Percentiles rank a stretch among this genome's conserved stretches.
phyloP scores from a whole-genome alignment of 495 filamentous ascomycete genomes.

The Penicillium riverlandense region DNA sequence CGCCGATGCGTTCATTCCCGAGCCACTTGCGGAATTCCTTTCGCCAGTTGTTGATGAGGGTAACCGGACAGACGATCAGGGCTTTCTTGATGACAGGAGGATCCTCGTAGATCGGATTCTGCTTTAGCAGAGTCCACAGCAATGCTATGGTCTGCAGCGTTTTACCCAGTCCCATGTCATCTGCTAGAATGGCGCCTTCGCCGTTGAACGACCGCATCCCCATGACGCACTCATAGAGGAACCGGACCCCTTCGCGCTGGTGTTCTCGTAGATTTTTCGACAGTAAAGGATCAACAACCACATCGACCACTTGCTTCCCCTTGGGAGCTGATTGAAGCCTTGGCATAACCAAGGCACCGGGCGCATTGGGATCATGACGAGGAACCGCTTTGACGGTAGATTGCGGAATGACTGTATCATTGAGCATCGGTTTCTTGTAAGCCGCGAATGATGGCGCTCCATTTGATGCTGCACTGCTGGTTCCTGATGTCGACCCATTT shows the following conservation, averaged over 20 bases:
- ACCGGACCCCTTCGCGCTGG: constrained; percentile 70
- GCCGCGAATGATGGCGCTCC: constrained; percentile 16
- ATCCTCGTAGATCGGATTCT: constrained; percentile 62
- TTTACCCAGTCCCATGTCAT: constrained; percentile 81
- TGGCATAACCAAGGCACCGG: constrained; percentile 64
- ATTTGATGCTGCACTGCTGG: constrained; percentile 16
- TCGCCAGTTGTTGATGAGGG: constrained; percentile 73
- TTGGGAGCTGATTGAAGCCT: constrained; percentile 47
- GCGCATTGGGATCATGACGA: constrained; percentile 57
- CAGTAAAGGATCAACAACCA: constrained; percentile 73
- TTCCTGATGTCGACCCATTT: constrained; percentile 3
- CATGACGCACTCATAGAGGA: constrained; percentile 83
- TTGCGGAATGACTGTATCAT: constrained; percentile 43
- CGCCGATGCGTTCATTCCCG: constrained; percentile 68
- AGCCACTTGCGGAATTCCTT: constrained; percentile 80
- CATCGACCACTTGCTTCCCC: constrained; percentile 67
- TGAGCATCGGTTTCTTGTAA: constrained; percentile 58
- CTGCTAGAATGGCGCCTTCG: constrained; percentile 69
- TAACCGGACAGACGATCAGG: constrained; percentile 74
- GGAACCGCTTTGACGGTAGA: constrained; percentile 43
- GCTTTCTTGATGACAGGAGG: constrained; percentile 66
- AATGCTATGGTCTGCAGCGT: constrained; percentile 74
- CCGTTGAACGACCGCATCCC: constrained; percentile 65
- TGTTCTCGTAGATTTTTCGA: constrained; percentile 60
- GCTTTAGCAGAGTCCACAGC: constrained; percentile 75